A percentile compares a stretch with the other conserved stretches of the same genome.
Evolutionary conservation across 148 eudicot genomes (phyloP).

Genomic region (Fallopia convolvulus): DNA sequence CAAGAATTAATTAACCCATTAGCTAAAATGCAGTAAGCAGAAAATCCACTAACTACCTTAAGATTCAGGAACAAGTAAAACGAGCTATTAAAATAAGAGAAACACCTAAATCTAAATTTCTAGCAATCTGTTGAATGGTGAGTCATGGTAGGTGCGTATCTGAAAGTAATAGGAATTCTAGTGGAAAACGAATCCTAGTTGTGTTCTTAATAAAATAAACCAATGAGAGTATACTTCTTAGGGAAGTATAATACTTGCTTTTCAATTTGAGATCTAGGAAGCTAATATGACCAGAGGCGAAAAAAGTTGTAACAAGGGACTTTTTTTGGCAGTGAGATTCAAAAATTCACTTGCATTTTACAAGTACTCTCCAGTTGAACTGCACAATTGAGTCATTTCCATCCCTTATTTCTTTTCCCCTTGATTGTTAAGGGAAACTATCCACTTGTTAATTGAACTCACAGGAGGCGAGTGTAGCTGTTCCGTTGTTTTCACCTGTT

Average conservation of each 20-base stretch:
- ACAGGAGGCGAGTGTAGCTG: slow-evolving; percentile 81
- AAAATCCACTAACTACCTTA: too few species aligned
- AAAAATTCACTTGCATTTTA: neutral
- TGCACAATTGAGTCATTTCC: neutral
- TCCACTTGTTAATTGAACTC: slow-evolving; percentile 8
- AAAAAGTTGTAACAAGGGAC: neutral
- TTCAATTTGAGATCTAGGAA: neutral
- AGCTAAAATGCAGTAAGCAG: too few species aligned
- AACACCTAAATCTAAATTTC: too few species aligned
- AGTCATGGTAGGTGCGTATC: too few species aligned
- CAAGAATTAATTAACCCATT: too few species aligned
- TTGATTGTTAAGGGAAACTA: neutral
- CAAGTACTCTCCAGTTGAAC: neutral
- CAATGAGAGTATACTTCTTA: neutral
- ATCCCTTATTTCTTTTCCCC: neutral
- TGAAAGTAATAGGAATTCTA: neutral
- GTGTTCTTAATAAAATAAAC: neutral
- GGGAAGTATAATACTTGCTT: neutral
- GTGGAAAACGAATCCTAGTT: neutral
- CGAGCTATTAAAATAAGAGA: too few species aligned
- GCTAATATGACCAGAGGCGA: neutral
- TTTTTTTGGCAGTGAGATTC: neutral
- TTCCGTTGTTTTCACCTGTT: slow-evolving; percentile 83
- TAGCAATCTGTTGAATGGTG: too few species aligned
- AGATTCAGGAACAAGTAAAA: too few species aligned